These are phyloP conservation scores for Fomitopsis schrenkii DNA, from an alignment of 1,284 basidiomycete species.

Conservation along the genomic window DNA sequence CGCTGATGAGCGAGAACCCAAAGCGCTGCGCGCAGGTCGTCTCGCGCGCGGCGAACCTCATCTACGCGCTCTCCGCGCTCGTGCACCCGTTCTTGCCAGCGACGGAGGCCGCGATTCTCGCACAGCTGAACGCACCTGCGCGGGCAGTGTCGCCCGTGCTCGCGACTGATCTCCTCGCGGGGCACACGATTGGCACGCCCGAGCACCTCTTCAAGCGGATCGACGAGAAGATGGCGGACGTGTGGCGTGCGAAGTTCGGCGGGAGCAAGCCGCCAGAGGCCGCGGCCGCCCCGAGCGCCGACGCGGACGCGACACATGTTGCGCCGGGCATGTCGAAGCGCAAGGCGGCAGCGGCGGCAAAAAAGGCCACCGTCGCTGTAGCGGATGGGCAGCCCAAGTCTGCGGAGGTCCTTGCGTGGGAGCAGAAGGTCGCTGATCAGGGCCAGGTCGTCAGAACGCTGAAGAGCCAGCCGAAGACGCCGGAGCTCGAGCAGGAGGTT, in stretches of 20 bases:
- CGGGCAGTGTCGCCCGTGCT: slow-evolving; percentile 69
- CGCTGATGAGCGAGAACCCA: slow-evolving; percentile 79
- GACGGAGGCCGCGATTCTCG: slow-evolving; percentile 78
- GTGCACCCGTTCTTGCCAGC: slow-evolving; percentile 97
- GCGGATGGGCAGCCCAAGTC: slow-evolving; percentile 49
- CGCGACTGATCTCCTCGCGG: slow-evolving; percentile 80
- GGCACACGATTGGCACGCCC: slow-evolving; percentile 84
- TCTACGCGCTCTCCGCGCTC: slow-evolving; percentile 85
- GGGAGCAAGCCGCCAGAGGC: slow-evolving; percentile 31
- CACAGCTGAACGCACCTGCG: slow-evolving; percentile 88
- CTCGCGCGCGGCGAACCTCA: slow-evolving; percentile 88
- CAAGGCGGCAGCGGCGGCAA: slow-evolving; percentile 42
- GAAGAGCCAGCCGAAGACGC: slow-evolving; percentile 65
- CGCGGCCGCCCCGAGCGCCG: slow-evolving; percentile 22
- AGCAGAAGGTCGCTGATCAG: slow-evolving; percentile 72
- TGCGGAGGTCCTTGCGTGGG: slow-evolving; percentile 58
- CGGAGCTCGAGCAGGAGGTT: slow-evolving; percentile 49
- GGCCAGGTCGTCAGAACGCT: slow-evolving; percentile 65
- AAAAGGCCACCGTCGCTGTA: slow-evolving; percentile 26
- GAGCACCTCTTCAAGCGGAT: slow-evolving; percentile 94
- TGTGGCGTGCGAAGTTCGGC: slow-evolving; percentile 79
- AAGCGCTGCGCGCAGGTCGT: slow-evolving; percentile 88
- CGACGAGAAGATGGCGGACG: slow-evolving; percentile 85
- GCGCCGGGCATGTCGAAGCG: slow-evolving; percentile 47
- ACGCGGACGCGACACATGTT: slow-evolving; percentile 36